Conservation (phyloP, 495 filamentous ascomycete species). For the Penicillium macrosclerotiorum region DNA sequence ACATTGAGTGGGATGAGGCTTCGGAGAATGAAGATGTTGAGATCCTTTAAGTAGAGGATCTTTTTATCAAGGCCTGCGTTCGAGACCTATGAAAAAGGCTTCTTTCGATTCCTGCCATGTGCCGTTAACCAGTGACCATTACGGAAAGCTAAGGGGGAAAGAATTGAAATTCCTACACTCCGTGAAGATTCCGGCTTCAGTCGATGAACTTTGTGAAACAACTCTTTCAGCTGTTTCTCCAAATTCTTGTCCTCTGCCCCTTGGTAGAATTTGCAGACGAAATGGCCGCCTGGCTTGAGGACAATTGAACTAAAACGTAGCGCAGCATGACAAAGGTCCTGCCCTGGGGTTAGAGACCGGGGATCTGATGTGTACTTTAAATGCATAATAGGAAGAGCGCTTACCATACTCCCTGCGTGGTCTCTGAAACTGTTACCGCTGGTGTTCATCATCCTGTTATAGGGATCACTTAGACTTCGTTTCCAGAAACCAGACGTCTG, state of each 20-base stretch:
- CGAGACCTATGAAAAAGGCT: slow-evolving; percentile 76
- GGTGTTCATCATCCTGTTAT: slow-evolving; percentile 98
- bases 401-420: slow-evolving; percentile 93
- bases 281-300: slow-evolving; percentile 76
- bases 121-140: slow-evolving; percentile 3
- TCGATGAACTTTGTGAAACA: slow-evolving; percentile 76
- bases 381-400: slow-evolving; percentile 21
- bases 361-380: slow-evolving; percentile 59
- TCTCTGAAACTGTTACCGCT: slow-evolving; percentile 83
- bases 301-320: slow-evolving; percentile 80
- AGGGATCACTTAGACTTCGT: slow-evolving; percentile 87
- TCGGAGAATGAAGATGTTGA: slow-evolving; percentile 46
- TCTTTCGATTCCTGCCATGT: slow-evolving; percentile 80
- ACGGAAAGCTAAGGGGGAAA: not conserved
- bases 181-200: slow-evolving; percentile 91
- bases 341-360: slow-evolving; percentile 3
- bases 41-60: slow-evolving; percentile 18
- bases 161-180: slow-evolving; percentile 55
- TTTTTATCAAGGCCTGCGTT: slow-evolving; percentile 37
- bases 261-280: slow-evolving; percentile 97
- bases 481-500: slow-evolving; percentile 74
- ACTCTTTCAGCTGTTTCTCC: slow-evolving; percentile 64
- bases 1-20: slow-evolving; percentile 62
- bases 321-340: slow-evolving; percentile 89
- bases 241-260: slow-evolving; percentile 79